These are phyloP conservation scores for Trametes coccinea DNA, from an alignment of 768 basidiomycete genomes.

Conservation along the genomic window DNA sequence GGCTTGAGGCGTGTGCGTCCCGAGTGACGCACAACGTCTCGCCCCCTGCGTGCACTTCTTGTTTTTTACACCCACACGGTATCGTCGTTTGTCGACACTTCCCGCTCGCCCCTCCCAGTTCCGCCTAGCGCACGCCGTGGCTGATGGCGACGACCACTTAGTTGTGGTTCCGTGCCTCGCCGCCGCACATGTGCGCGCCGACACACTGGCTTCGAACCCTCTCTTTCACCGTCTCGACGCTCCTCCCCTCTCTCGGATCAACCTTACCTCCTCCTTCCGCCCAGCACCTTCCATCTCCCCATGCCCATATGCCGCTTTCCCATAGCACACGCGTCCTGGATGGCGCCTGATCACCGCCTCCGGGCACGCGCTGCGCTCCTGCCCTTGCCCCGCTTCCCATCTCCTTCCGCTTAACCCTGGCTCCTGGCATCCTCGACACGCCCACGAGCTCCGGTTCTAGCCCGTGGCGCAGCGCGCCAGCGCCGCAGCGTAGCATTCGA, in stretches of 20 bases:
- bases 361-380: slow-evolving; percentile 9
- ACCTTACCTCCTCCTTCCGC: slow-evolving; percentile 19
- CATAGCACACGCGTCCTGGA: slow-evolving; percentile 2
- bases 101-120: slow-evolving; percentile 33
- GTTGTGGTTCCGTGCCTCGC: slow-evolving; percentile 79
- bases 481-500: slow-evolving; percentile 15
- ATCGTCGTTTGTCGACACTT: slow-evolving; percentile 18
- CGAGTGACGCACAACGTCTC: slow-evolving; percentile 55
- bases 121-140: slow-evolving; percentile 40
- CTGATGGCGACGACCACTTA: slow-evolving; percentile 79
- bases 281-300: slow-evolving; percentile 17
- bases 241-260: slow-evolving; percentile 22
- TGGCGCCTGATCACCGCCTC: slow-evolving; percentile 50
- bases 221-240: slow-evolving; percentile 35
- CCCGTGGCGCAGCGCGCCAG: slow-evolving; percentile 18
- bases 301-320: slow-evolving; percentile 20
- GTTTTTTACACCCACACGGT: slow-evolving; percentile 37
- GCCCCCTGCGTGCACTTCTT: slow-evolving; percentile 53
- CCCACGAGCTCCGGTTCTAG: slow-evolving; percentile 31
- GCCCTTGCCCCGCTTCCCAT: slow-evolving; percentile 24
- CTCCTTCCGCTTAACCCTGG: slow-evolving; percentile 17
- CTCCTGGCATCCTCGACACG: slow-evolving; percentile 23
- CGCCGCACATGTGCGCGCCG: slow-evolving; percentile 47
- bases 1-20: slow-evolving; percentile 58
- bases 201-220: slow-evolving; percentile 63